Conservation (phyloP, 768 basidiomycete species). For the Trametes villosa region DNA sequence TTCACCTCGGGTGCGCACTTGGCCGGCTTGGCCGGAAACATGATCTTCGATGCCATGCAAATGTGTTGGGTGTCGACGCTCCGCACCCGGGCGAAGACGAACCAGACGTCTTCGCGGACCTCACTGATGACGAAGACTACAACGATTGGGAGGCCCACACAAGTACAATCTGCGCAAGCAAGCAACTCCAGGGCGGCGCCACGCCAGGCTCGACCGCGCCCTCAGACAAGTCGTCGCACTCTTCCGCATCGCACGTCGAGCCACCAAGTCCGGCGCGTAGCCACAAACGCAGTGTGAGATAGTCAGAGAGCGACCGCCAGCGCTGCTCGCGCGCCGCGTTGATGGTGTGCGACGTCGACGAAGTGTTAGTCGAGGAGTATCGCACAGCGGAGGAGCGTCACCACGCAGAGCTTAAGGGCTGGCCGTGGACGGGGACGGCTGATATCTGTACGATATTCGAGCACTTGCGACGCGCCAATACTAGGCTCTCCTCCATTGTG, state of each 20-base stretch:
- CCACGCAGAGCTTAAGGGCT: constrained; percentile 82
- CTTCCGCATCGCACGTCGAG: constrained; percentile 27
- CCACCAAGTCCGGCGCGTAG: constrained; percentile 65
- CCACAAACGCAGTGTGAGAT: constrained; percentile 63
- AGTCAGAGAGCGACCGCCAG: constrained; percentile 79
- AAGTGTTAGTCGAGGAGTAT: constrained; percentile 73
- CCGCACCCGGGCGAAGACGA: constrained; percentile 89
- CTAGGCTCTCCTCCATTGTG: constrained; percentile 33
- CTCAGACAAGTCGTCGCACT: constrained; percentile 36
- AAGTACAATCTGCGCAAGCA: constrained; percentile 76
- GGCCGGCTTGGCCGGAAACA: constrained; percentile 98
- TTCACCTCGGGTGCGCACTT: constrained; percentile 78
- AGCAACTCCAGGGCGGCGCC: constrained; percentile 37
- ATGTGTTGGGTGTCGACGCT: constrained; percentile 96
- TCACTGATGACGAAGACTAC: constrained; percentile 90
- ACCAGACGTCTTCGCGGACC: constrained; percentile 92
- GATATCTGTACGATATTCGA: constrained; percentile 76
- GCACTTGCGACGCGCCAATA: constrained; percentile 86
- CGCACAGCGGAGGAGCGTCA: constrained; percentile 82
- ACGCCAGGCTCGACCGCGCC: constrained; percentile 23
- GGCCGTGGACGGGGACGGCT: constrained; percentile 45
- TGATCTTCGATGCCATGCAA: constrained; percentile 92
- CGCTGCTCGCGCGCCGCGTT: constrained; percentile 82
- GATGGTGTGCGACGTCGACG: constrained; percentile 77
- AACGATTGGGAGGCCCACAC: constrained; percentile 74